These are phyloP conservation scores for Hypoxylon crocopeplum DNA, from an alignment of 495 filamentous ascomycete species.

Conservation along the genomic window DNA sequence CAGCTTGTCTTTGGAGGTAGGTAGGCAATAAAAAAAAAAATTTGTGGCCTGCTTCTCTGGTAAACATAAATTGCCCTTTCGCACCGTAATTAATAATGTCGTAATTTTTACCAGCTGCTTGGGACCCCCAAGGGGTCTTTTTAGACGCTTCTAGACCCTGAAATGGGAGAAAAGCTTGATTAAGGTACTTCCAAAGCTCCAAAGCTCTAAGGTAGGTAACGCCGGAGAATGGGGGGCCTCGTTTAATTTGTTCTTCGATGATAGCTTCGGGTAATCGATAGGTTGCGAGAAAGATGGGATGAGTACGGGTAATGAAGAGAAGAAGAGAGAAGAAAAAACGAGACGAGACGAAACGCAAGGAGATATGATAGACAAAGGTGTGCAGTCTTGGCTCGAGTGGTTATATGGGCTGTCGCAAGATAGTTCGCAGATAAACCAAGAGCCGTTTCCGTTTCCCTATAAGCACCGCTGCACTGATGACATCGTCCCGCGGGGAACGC, in stretches of 20 bases:
- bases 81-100: conserved; percentile 27
- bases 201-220: conserved; percentile 2
- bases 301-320: conserved; percentile 5
- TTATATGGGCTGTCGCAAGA: conserved; percentile 34
- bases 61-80: conserved; percentile 15
- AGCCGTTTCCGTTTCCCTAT: conserved; percentile 35
- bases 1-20: conserved; percentile 1
- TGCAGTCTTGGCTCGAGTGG: conserved; percentile 31
- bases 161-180: conserved; percentile 21
- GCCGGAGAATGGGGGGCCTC: not conserved
- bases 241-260: conserved; percentile 12
- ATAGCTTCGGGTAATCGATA: conserved; percentile 16
- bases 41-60: conserved; percentile 13
- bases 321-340: conserved; percentile 7
- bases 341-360: conserved; percentile 12
- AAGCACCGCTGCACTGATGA: conserved; percentile 35
- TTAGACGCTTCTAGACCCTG: conserved; percentile 29
- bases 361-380: conserved; percentile 29
- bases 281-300: conserved; percentile 11
- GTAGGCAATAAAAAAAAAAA: conserved; percentile 25
- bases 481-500: conserved; percentile 36
- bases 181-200: conserved; percentile 6
- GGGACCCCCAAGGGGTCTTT: conserved; percentile 23
- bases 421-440: conserved; percentile 40
- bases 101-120: conserved; percentile 35